Percentiles rank a stretch among this genome's conserved stretches.
Evolutionary conservation across 352 stramenopile genomes (phyloP).

Genomic region (Phytophthora macrochlamydospora): DNA sequence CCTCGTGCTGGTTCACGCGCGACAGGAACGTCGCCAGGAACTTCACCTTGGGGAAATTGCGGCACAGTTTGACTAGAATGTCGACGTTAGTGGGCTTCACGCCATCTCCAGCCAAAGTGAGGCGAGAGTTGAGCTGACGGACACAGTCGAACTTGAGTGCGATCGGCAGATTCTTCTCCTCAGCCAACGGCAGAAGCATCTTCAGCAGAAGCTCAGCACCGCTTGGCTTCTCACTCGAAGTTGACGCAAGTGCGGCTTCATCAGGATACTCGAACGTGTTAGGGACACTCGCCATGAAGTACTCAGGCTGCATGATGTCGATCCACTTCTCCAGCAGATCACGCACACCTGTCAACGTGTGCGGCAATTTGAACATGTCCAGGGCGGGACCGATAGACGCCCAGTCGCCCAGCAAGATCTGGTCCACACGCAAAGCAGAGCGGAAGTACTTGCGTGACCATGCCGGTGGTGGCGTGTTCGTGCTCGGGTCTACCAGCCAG

Average conservation of each 20-base stretch:
- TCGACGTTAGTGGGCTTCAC: slow-evolving; percentile 90
- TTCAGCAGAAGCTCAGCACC: slow-evolving; percentile 80
- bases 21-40: slow-evolving; percentile 96
- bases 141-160: slow-evolving; percentile 95
- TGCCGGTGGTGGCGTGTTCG: slow-evolving; percentile 42
- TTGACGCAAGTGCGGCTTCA: slow-evolving; percentile 28
- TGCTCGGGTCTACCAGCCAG: slow-evolving; percentile 53
- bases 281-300: slow-evolving; percentile 95
- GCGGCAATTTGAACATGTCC: slow-evolving; percentile 52
- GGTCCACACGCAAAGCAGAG: slow-evolving; percentile 92
- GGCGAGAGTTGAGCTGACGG: slow-evolving; percentile 84
- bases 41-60: slow-evolving; percentile 89
- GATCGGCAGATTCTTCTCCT: slow-evolving; percentile 89
- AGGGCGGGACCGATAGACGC: slow-evolving; percentile 70
- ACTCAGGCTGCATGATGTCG: slow-evolving; percentile 92
- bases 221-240: slow-evolving; percentile 33
- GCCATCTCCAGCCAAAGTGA: slow-evolving; percentile 88
- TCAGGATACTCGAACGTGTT: slow-evolving; percentile 84
- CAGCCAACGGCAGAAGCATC: slow-evolving; percentile 90
- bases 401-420: slow-evolving; percentile 89
- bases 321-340: slow-evolving; percentile 91
- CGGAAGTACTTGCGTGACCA: slow-evolving; percentile 82
- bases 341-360: slow-evolving; percentile 80
- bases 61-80: slow-evolving; percentile 87
- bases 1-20: slow-evolving; percentile 94